Evolutionary conservation across 2,329 filamentous ascomycete species (phyloP).

Genomic region (Akanthomyces uredinophilus): DNA sequence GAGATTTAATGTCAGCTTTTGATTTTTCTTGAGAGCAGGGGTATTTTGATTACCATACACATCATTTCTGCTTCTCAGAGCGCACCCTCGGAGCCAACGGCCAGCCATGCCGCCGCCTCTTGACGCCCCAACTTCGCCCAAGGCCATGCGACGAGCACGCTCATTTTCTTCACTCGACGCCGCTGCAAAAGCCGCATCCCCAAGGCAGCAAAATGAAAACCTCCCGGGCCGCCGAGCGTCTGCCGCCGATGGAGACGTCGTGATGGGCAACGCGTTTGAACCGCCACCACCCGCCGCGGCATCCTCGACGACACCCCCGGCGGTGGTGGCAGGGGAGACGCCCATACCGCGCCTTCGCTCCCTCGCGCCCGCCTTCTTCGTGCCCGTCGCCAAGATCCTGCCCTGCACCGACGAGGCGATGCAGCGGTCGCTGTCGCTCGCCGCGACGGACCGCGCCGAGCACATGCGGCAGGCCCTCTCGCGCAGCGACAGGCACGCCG

Average conservation of each 20-base stretch:
- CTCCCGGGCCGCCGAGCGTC: neutral
- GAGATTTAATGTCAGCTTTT: too few relatives aligned
- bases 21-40: too few relatives aligned
- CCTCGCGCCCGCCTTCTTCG: conserved; percentile 30
- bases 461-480: conserved; percentile 20
- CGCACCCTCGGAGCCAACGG: neutral
- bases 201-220: neutral
- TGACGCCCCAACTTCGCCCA: neutral
- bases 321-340: conserved; percentile 8
- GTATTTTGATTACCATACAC: neutral
- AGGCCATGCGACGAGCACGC: neutral
- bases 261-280: neutral
- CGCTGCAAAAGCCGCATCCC: neutral
- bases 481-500: conserved; percentile 23
- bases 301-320: neutral
- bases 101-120: neutral
- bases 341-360: conserved; percentile 20
- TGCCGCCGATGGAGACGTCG: neutral
- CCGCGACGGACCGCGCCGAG: conserved; percentile 19
- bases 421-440: conserved; percentile 28
- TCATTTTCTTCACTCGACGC: neutral
- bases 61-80: neutral
- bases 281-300: neutral
- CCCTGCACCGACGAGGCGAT: conserved; percentile 15
- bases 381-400: conserved; percentile 26